These are phyloP conservation scores for Penicillium waksmanii DNA, from an alignment of 495 filamentous ascomycete species.

Conservation along the genomic window DNA sequence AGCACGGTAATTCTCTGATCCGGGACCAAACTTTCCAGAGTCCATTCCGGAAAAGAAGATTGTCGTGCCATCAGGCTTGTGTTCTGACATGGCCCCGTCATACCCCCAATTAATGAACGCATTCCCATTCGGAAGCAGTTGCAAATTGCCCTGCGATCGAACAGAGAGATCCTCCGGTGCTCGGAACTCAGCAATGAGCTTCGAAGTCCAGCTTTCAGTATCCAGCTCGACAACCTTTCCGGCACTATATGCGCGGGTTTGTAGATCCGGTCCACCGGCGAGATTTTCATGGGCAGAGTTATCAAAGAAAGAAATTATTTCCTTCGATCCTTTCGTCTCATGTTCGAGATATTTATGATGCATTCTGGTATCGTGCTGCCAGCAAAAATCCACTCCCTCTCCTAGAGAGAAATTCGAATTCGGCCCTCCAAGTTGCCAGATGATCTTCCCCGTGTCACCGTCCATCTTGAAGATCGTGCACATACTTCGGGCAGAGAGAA, in stretches of 20 bases:
- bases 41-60: slow-evolving; percentile 36
- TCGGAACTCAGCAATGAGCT: slow-evolving; percentile 29
- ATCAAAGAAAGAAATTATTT: slow-evolving; percentile 49
- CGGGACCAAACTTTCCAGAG: slow-evolving; percentile 16
- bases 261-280: slow-evolving; percentile 32
- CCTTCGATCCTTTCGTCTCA: slow-evolving; percentile 41
- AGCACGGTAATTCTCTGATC: slow-evolving; percentile 24
- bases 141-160: slow-evolving; percentile 57
- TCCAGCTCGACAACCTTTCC: slow-evolving; percentile 54
- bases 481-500: slow-evolving; percentile 55
- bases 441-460: slow-evolving; percentile 51
- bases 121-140: slow-evolving; percentile 53
- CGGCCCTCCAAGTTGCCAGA: slow-evolving; percentile 54
- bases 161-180: slow-evolving; percentile 44
- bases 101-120: slow-evolving; percentile 56
- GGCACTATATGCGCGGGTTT: slow-evolving; percentile 35
- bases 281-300: slow-evolving; percentile 37
- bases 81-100: slow-evolving; percentile 51
- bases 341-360: slow-evolving; percentile 38
- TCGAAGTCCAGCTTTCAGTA: slow-evolving; percentile 40
- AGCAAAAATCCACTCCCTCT: slow-evolving; percentile 45
- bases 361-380: slow-evolving; percentile 54
- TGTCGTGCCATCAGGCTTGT: slow-evolving; percentile 43
- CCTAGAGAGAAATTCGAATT: slow-evolving; percentile 32
- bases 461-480: slow-evolving; percentile 55